Evolutionary conservation across 2,329 filamentous ascomycete species (phyloP), one percentile per base, ranked within the genome.

Genomic region (Stromatinia cepivora): DNA sequence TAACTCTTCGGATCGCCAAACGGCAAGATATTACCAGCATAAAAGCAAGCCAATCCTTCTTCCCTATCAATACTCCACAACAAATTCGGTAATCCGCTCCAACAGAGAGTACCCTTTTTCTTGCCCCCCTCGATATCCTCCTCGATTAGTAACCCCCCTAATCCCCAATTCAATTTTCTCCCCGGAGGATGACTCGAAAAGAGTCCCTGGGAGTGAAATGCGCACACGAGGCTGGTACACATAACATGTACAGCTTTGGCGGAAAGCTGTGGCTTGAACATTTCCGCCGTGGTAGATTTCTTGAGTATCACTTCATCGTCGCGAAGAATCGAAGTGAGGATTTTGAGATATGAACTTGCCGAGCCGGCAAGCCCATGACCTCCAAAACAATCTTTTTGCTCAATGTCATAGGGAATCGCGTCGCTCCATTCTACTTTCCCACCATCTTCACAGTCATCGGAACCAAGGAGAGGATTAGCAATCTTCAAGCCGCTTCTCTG

Each of bases 71-170:
- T 75, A 65, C 80, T 79, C 83, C 83, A 85, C 34, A 80, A 79
- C 15, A 82, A 73, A 74, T 85, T 85, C 22, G 80, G 76, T 67
- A 82, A 76, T 0, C 83, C 83, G 58, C 80, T 78, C 83, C 83
- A 84, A 28, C 76, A 76, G 73, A 84, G 42, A 4, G 80, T 80
- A 0, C 81, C 80, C 31, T 76, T 78, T 70, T 77, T 80, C 61
- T 81, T 77, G 57, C 79, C 75, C 3, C 74, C 76, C 4, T 79
- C 79, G 48, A 76, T 75, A 28, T 81, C 75, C 11, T 52, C 39
- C 9, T 45, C 52, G 4, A 67, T 39, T 3, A 67, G n/a, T 10
- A 52, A 31, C 1, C 68, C 63, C 7, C 68, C 68, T 4, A 67
- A 25, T 25, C 52, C 68, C 22, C 39, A 25, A 31, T 67, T 66